Percentiles rank a stretch among this genome's conserved stretches.
Conservation (phyloP, 23 red algal species). For the Gracilaria gracilis region DNA sequence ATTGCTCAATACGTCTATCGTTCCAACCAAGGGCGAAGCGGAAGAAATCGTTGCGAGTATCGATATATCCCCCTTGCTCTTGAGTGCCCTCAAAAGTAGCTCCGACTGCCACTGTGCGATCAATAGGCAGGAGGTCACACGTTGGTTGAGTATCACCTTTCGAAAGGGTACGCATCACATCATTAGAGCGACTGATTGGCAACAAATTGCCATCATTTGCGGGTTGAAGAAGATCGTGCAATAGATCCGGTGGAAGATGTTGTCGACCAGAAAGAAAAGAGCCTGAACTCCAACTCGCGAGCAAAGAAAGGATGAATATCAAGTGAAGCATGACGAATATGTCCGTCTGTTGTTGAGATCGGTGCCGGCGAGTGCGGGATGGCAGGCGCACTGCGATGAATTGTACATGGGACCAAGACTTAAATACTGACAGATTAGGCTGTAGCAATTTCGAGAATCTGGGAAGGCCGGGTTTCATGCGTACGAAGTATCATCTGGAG, state of each 20-base stretch:
- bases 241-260: not conserved
- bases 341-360: too few species aligned
- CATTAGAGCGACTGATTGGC: not conserved
- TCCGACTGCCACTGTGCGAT: not conserved
- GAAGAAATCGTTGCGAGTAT: not conserved
- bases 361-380: too few species aligned
- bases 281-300: not conserved
- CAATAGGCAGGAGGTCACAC: not conserved
- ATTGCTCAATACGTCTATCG: not conserved
- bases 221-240: not conserved
- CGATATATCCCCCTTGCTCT: not conserved
- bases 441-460: too few species aligned
- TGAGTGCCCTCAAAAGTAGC: not conserved
- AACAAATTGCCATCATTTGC: not conserved
- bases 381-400: too few species aligned
- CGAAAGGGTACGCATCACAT: not conserved
- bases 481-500: not conserved
- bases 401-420: too few species aligned
- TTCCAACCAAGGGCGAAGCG: conserved; percentile 1
- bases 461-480: too few species aligned
- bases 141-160: not conserved
- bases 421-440: too few species aligned
- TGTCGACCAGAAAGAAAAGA: not conserved
- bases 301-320: not conserved
- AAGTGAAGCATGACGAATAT: not conserved